phyloP scores from a whole-genome alignment of 2,329 filamentous ascomycete species.

The Xylariaceae sp. region DNA sequence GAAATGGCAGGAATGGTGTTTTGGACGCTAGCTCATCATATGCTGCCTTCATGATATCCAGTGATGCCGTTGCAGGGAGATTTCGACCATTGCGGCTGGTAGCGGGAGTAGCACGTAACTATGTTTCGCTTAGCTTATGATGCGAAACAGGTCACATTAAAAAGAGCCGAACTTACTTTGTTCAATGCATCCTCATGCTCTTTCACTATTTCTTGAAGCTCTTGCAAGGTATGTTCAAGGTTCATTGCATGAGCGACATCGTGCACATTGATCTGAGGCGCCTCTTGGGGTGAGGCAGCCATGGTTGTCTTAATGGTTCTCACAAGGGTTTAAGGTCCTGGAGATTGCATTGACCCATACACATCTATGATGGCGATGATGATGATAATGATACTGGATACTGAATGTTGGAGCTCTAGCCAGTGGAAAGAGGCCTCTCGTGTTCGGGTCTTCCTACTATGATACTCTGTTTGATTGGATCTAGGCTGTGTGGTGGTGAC shows the following conservation, averaged over 20 bases:
- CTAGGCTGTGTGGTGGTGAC: too few species aligned
- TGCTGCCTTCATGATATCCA: slow-evolving; percentile 64
- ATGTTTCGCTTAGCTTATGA: slow-evolving; percentile 19
- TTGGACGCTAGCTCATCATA: slow-evolving; percentile 68
- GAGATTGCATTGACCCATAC: not conserved
- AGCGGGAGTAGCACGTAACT: slow-evolving; percentile 33
- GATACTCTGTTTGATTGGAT: too few species aligned
- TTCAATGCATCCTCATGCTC: slow-evolving; percentile 60
- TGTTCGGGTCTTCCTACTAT: too few species aligned
- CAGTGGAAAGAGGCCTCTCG: too few species aligned
- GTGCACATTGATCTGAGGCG: slow-evolving; percentile 39
- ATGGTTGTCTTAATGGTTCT: slow-evolving; percentile 11
- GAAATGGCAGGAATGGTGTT: slow-evolving; percentile 69
- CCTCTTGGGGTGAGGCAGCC: slow-evolving; percentile 40
- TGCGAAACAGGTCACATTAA: not conserved
- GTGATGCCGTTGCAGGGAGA: slow-evolving; percentile 43
- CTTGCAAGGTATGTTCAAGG: slow-evolving; percentile 71
- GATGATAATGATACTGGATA: too few species aligned
- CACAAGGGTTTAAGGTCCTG: not conserved
- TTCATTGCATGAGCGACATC: slow-evolving; percentile 56
- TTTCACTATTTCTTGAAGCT: slow-evolving; percentile 65
- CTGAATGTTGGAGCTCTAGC: too few species aligned
- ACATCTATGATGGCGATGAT: too few species aligned
- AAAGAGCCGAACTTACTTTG: slow-evolving; percentile 45
- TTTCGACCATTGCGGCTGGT: slow-evolving; percentile 18